Conservation (phyloP, 2,329 filamentous ascomycete species). For the Ophiostoma sp. region DNA sequence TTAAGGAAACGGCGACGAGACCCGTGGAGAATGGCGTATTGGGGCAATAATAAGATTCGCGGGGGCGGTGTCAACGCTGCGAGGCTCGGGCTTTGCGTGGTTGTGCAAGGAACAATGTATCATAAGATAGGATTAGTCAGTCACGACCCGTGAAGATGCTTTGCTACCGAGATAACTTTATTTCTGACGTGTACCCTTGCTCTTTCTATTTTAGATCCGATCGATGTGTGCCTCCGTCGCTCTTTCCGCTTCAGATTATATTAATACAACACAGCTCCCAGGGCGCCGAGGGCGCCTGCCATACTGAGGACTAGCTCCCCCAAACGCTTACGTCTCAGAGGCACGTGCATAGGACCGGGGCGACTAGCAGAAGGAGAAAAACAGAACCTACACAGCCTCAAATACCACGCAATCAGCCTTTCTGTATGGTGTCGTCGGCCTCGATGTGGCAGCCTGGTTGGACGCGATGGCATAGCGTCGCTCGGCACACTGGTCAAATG, state of each 20-base stretch:
- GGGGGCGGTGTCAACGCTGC: neutral
- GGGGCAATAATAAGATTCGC: neutral
- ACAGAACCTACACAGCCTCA: slow-evolving; percentile 4
- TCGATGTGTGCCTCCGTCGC: neutral
- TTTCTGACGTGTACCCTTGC: neutral
- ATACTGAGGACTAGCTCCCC: neutral
- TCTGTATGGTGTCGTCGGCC: neutral
- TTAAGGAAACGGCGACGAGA: neutral
- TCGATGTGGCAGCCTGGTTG: no score
- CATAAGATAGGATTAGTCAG: neutral
- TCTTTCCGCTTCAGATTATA: neutral
- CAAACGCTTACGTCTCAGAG: neutral
- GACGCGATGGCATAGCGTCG: no score
- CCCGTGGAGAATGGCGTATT: neutral
- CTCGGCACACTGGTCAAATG: neutral
- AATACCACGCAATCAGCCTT: neutral
- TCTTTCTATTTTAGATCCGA: slow-evolving; percentile 8
- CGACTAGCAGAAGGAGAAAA: neutral
- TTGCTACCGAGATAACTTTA: neutral
- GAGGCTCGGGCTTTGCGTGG: no score
- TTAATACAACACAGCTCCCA: neutral
- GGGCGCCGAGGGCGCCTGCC: no score
- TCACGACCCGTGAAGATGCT: neutral
- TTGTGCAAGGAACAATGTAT: no score
- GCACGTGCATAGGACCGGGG: slow-evolving; percentile 3